Percentiles rank a stretch among this genome's conserved stretches.
phyloP scores from a whole-genome alignment of 306 rosid species.

The Urtica urens region DNA sequence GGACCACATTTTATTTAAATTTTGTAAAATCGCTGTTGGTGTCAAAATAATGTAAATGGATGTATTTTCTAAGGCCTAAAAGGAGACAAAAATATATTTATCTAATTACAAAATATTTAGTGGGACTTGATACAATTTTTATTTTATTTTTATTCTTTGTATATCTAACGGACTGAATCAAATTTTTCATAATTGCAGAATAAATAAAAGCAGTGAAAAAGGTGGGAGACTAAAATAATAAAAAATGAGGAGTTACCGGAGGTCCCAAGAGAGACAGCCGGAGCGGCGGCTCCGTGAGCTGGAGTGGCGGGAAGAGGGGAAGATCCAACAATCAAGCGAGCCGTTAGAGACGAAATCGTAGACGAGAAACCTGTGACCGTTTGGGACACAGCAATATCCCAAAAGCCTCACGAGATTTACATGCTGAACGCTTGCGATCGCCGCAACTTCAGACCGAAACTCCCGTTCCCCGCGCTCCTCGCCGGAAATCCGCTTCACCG shows the following conservation, averaged over 20 bases:
- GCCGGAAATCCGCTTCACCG: constrained; percentile 39
- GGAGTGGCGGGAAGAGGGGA: constrained; percentile 19
- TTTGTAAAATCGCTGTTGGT: too few relatives aligned
- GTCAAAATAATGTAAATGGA: too few relatives aligned
- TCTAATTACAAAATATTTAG: too few relatives aligned
- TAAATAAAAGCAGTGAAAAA: too few relatives aligned
- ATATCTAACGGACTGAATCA: too few relatives aligned
- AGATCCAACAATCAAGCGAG: constrained; percentile 77
- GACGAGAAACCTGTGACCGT: constrained; percentile 54
- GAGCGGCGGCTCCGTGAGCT: constrained; percentile 10
- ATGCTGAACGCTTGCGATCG: constrained; percentile 81
- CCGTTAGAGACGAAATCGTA: constrained; percentile 69
- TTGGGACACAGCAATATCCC: constrained; percentile 52
- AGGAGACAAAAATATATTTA: too few relatives aligned
- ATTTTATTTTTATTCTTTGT: too few relatives aligned
- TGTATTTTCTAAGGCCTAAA: too few relatives aligned
- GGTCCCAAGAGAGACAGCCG: constrained; percentile 64
- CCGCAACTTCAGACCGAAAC: constrained; percentile 80
- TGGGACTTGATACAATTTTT: too few relatives aligned
- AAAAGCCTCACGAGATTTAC: constrained; percentile 60
- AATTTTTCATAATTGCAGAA: too few relatives aligned
- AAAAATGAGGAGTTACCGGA: constrained; percentile 14
- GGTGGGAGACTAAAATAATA: too few relatives aligned
- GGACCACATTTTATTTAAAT: too few relatives aligned
- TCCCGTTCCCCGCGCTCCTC: constrained; percentile 58